A percentile compares a stretch with the other conserved stretches of the same genome.
Evolutionary conservation across 2,329 filamentous ascomycete species (phyloP).

Genomic region (Sporothrix variecibatus): DNA sequence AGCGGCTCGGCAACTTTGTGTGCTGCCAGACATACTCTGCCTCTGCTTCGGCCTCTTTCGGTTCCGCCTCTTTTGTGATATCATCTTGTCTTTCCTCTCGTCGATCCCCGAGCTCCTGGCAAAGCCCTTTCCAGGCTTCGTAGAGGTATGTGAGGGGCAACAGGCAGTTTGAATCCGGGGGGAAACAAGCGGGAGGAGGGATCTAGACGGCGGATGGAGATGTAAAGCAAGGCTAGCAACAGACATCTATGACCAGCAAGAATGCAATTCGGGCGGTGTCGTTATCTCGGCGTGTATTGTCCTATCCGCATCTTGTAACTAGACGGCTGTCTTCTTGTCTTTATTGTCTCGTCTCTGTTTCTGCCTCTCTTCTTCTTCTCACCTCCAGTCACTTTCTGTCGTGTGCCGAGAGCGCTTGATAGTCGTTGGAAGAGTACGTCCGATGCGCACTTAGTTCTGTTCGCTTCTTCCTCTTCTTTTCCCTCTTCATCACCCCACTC

Average conservation of each 20-base stretch:
- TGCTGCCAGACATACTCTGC: neutral
- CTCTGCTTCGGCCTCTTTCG: too few relatives aligned
- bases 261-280: neutral
- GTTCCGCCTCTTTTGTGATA: neutral
- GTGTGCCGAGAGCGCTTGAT: neutral
- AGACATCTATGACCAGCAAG: neutral
- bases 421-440: neutral
- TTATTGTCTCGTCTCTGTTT: neutral
- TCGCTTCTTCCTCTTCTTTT: neutral
- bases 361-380: neutral
- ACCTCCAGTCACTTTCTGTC: neutral
- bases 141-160: neutral
- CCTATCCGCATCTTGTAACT: neutral
- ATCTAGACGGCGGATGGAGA: neutral
- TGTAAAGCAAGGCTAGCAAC: neutral
- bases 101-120: conserved; percentile 26
- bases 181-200: neutral
- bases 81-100: conserved; percentile 24
- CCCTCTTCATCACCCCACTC: neutral
- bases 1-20: neutral
- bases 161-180: neutral
- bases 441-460: neutral
- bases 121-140: neutral
- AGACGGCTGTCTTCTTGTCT: neutral
- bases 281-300: neutral